Percentiles rank a stretch among this genome's conserved stretches.
These are phyloP conservation scores for Mrakia frigida DNA, from an alignment of 768 basidiomycete genomes.

Conservation along the genomic window DNA sequence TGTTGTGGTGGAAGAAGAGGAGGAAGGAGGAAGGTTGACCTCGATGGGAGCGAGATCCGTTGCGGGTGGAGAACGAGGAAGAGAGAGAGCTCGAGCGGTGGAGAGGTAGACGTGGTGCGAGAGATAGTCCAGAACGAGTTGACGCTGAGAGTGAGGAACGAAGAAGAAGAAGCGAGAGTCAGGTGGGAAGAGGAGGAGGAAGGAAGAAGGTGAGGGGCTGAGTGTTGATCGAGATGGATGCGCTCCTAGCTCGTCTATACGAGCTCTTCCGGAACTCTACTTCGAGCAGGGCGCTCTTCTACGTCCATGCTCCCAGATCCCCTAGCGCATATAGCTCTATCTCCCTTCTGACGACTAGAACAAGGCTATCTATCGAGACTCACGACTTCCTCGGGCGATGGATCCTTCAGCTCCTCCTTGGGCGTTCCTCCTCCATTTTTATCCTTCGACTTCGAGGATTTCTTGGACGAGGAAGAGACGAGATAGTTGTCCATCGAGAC, in stretches of 20 bases:
- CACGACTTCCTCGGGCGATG: constrained; percentile 18
- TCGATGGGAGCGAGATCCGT: constrained; percentile 5
- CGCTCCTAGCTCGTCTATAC: not conserved
- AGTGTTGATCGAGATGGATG: not conserved
- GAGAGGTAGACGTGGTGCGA: constrained; percentile 66
- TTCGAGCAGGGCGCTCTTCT: not conserved
- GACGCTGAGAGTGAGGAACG: not conserved
- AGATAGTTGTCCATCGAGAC: too few species aligned
- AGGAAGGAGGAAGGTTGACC: not conserved
- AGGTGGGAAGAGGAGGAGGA: not conserved
- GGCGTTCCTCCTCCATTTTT: not conserved
- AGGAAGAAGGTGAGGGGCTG: not conserved
- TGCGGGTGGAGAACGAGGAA: not conserved
- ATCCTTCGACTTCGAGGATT: not conserved
- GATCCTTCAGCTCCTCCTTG: constrained; percentile 4
- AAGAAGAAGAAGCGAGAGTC: not conserved
- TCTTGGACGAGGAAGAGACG: not conserved
- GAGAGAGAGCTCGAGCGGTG: constrained; percentile 64
- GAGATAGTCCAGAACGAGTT: constrained; percentile 68
- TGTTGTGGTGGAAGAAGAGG: not conserved
- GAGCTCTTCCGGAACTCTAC: too few species aligned
- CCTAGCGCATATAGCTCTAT: too few species aligned
- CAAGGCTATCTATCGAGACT: not conserved
- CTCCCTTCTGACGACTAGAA: not conserved
- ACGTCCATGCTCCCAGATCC: not conserved